These are phyloP conservation scores for Medicago arabica DNA, from an alignment of 306 rosid genomes.

Conservation along the genomic window DNA sequence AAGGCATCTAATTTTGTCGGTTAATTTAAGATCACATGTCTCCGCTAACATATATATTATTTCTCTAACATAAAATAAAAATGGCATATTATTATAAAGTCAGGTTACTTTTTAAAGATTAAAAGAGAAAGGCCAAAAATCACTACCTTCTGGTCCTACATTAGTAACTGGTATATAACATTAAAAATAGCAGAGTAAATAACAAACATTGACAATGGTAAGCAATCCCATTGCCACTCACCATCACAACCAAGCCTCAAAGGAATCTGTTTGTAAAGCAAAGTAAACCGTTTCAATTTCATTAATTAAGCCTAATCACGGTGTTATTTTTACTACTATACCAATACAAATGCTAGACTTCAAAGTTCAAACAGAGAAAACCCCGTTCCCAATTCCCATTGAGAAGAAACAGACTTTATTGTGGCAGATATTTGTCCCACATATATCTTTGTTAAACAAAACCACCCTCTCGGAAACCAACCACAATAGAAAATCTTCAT, in stretches of 20 bases:
- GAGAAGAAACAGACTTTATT: constrained; percentile 17
- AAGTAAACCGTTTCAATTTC: constrained; percentile 1
- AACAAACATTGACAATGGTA: background rate
- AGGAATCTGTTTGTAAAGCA: background rate
- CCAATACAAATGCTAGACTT: constrained; percentile 2
- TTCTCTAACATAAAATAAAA: too few species aligned
- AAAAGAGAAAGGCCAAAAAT: constrained; percentile 5
- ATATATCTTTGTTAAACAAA: background rate
- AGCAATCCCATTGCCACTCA: background rate
- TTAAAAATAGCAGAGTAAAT: constrained; percentile 32
- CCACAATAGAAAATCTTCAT: constrained; percentile 41
- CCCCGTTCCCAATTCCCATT: constrained; percentile 21
- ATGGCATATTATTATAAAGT: too few species aligned
- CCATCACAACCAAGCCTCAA: constrained; percentile 17
- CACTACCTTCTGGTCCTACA: constrained; percentile 49
- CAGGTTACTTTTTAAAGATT: constrained; percentile 52
- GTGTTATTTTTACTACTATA: background rate
- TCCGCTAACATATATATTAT: background rate
- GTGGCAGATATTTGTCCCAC: constrained; percentile 41
- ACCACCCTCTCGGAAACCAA: constrained; percentile 32
- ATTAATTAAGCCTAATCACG: background rate
- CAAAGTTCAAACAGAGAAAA: constrained; percentile 26
- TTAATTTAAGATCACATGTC: too few species aligned
- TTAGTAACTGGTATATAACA: constrained; percentile 26
- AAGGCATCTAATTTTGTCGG: background rate